phyloP scores from a whole-genome alignment of 140 eudicot genomes.

The Erigeron philadelphicus region DNA sequence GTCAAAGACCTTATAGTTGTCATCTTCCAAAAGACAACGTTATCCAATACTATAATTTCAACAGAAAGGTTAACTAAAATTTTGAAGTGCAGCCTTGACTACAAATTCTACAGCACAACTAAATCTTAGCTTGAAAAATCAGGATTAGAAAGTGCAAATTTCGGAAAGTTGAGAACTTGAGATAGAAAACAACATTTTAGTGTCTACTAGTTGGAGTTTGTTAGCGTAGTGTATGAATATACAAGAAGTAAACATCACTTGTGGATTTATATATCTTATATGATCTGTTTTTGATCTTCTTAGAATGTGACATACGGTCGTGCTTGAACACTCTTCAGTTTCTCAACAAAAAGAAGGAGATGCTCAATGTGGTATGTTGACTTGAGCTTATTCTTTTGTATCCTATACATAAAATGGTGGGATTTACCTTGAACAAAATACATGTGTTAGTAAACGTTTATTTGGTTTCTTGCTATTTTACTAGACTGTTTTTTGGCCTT shows the following conservation, averaged over 20 bases:
- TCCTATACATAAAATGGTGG: constrained; percentile 5
- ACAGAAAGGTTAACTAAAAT: constrained; percentile 2
- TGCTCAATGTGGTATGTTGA: constrained; percentile 73
- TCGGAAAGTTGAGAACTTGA: not conserved
- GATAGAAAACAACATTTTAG: not conserved
- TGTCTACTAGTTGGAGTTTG: not conserved
- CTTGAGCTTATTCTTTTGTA: constrained; percentile 21
- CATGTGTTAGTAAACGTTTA: no score
- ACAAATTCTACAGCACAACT: not conserved
- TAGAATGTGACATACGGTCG: constrained; percentile 91
- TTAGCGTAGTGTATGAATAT: constrained; percentile 4
- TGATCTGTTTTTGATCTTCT: constrained; percentile 3
- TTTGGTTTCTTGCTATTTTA: not conserved
- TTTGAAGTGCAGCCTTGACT: constrained; percentile 1
- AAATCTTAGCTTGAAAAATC: not conserved
- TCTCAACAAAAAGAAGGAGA: constrained; percentile 83
- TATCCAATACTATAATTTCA: not conserved
- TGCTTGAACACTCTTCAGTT: constrained; percentile 96
- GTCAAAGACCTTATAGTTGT: not conserved
- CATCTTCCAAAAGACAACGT: not conserved
- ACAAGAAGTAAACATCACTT: not conserved
- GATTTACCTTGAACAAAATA: not conserved
- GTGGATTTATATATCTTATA: constrained; percentile 10
- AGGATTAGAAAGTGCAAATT: not conserved
- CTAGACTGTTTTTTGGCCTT: constrained; percentile 15